A percentile compares a stretch with the other conserved stretches of the same genome.
phyloP scores from a whole-genome alignment of 2,329 filamentous ascomycete genomes.

The Emericellopsis cladophorae region DNA sequence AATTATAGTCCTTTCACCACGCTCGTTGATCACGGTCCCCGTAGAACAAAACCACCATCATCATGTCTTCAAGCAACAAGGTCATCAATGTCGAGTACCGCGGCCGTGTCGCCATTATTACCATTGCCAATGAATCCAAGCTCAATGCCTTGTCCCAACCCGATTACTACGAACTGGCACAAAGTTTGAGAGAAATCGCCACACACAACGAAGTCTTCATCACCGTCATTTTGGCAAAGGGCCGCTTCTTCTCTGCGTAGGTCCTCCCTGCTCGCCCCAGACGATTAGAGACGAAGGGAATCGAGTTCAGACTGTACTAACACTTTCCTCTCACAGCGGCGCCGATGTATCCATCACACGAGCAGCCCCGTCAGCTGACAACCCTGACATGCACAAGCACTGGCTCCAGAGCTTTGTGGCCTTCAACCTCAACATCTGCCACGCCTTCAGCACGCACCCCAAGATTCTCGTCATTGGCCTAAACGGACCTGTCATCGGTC shows the following conservation, averaged over 20 bases:
- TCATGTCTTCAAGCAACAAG: slow-evolving; percentile 5
- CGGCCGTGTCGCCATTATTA: slow-evolving; percentile 54
- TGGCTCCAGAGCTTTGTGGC: slow-evolving; percentile 63
- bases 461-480: slow-evolving; percentile 87
- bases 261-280: slow-evolving; percentile 11
- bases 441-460: slow-evolving; percentile 83
- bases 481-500: slow-evolving; percentile 83
- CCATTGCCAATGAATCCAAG: slow-evolving; percentile 73
- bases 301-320: not conserved
- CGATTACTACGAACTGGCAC: slow-evolving; percentile 67
- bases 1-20: too few relatives aligned
- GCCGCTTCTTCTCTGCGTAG: slow-evolving; percentile 82
- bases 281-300: too few relatives aligned
- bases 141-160: slow-evolving; percentile 67
- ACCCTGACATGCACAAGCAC: slow-evolving; percentile 28
- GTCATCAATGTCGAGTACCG: slow-evolving; percentile 25
- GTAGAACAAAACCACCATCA: not conserved
- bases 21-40: not conserved
- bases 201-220: slow-evolving; percentile 68
- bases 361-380: slow-evolving; percentile 22
- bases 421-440: slow-evolving; percentile 81
- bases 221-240: slow-evolving; percentile 73
- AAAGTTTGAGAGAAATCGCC: slow-evolving; percentile 65
- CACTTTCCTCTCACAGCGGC: slow-evolving; percentile 39
- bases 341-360: slow-evolving; percentile 58